These are phyloP conservation scores for Blumeriella jaapii DNA, from an alignment of 2,329 filamentous ascomycete genomes.

Conservation along the genomic window DNA sequence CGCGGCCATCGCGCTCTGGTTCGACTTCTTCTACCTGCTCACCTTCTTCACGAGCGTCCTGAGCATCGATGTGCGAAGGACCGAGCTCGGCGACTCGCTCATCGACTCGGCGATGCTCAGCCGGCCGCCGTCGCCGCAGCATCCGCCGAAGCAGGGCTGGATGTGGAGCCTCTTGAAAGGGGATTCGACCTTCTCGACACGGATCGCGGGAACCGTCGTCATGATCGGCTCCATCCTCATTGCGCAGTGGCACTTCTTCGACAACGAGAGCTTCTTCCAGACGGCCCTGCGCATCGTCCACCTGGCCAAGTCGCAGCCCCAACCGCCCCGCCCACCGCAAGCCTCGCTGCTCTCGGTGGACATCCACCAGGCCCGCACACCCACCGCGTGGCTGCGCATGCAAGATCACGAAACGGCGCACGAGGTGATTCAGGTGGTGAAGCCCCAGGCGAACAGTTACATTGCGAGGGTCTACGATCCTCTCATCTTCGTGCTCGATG, in stretches of 20 bases:
- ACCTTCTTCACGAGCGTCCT: slow-evolving; percentile 73
- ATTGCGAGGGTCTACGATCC: slow-evolving; percentile 66
- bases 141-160: slow-evolving; percentile 38
- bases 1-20: slow-evolving; percentile 59
- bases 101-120: slow-evolving; percentile 36
- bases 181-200: slow-evolving; percentile 56
- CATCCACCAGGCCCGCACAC: slow-evolving; percentile 65
- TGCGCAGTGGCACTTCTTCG: slow-evolving; percentile 70
- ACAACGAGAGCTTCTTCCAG: slow-evolving; percentile 38
- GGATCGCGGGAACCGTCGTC: slow-evolving; percentile 63
- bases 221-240: slow-evolving; percentile 62
- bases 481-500: slow-evolving; percentile 58
- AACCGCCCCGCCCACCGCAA: slow-evolving; percentile 13
- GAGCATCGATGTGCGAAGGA: slow-evolving; percentile 65
- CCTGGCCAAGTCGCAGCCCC: slow-evolving; percentile 12
- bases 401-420: slow-evolving; percentile 70
- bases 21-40: slow-evolving; percentile 68
- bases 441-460: slow-evolving; percentile 59
- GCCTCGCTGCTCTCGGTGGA: slow-evolving; percentile 39
- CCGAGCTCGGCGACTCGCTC: slow-evolving; percentile 64
- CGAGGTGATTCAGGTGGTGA: slow-evolving; percentile 66
- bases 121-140: slow-evolving; percentile 16
- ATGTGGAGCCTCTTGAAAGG: slow-evolving; percentile 49
- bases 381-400: slow-evolving; percentile 62
- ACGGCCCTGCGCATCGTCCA: slow-evolving; percentile 28